Evolutionary conservation across 2,329 filamentous ascomycete species (phyloP), one percentile per base, ranked within the genome.

Genomic region (Berkeleyomyces basicola): DNA sequence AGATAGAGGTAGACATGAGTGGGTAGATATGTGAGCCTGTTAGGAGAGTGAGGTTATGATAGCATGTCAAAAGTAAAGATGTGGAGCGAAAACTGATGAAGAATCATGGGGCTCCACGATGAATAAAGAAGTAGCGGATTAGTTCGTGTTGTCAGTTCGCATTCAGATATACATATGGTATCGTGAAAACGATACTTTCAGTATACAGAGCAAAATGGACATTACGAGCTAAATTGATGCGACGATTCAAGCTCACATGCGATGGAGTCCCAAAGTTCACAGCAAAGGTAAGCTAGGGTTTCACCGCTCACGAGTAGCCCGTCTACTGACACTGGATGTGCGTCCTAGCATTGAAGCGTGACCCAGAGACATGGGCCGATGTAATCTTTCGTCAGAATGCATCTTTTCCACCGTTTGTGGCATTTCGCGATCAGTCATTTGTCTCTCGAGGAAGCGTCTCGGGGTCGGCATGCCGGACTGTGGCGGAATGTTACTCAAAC

Each of bases 281-380:
- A 39, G n/a, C 51, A 55, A 39, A 55, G 51, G 33, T 37, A 10
- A 62, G 77, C 75, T 61, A 78, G 75, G 59, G 74, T 43, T 59
- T 53, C 40, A 64, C 33, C 63, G 59, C 10, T 64, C 59, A 10
- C 63, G 59, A 7, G 44, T 16, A 36, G 44, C 75, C 31, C 71
- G 70, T 61, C 74, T 69, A 65, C 72, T 76, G 61, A 80, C 69
- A 67, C 77, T 82, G 65, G 73, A 74, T 4, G 74, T 72, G 63
- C 79, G 74, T 64, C 71, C 73, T 43, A 78, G 69, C 64, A 76
- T 67, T 5, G 73, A 69, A 11, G 71, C 71, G 61, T 76, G 76
- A 11, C 74, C 73, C 36, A 78, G 69, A 0, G 78, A 76, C 62
- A 75, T 72, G 44, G 77, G 75, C 16, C 79, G 73, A 65, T 76